Evolutionary conservation across 306 rosid species (phyloP).

Genomic region (Ochetophila trinervis): DNA sequence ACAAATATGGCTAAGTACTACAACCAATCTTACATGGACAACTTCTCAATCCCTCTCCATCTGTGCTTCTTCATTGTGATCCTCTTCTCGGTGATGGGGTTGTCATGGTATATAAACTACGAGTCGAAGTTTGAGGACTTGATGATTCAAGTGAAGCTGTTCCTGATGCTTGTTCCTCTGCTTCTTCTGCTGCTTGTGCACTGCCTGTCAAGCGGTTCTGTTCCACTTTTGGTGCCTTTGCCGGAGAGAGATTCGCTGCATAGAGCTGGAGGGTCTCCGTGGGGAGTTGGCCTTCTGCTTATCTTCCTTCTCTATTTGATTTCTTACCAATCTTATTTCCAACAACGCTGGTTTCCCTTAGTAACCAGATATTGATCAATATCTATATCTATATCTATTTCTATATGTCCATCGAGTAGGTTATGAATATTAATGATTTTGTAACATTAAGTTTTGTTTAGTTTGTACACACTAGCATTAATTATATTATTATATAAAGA

Average conservation of each 20-base stretch:
- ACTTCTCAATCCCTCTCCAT: conserved; percentile 55
- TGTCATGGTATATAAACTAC: conserved; percentile 75
- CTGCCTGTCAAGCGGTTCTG: conserved; percentile 43
- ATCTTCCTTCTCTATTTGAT: conserved; percentile 57
- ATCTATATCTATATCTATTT: not conserved
- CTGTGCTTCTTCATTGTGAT: conserved; percentile 49
- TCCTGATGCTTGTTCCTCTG: conserved; percentile 52
- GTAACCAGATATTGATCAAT: conserved; percentile 32
- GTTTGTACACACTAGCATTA: not conserved
- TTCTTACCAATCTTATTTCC: conserved; percentile 70
- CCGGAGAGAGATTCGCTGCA: conserved; percentile 67
- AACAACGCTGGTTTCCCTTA: conserved; percentile 80
- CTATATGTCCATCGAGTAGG: not conserved
- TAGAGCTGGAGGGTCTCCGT: conserved; percentile 81
- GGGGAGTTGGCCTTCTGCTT: conserved; percentile 77
- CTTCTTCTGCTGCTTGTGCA: conserved; percentile 47
- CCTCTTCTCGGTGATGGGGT: conserved; percentile 47
- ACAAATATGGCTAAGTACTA: conserved; percentile 45
- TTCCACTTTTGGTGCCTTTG: conserved; percentile 35
- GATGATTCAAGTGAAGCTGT: conserved; percentile 48
- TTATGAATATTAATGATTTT: too few species aligned
- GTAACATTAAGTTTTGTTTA: conserved; percentile 3
- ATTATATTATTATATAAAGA: too few species aligned
- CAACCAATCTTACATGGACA: conserved; percentile 44
- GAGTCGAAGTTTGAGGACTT: conserved; percentile 54